Base-by-base conservation (phyloP, 768 basidiomycete species). In the Coprinopsis sp. region DNA sequence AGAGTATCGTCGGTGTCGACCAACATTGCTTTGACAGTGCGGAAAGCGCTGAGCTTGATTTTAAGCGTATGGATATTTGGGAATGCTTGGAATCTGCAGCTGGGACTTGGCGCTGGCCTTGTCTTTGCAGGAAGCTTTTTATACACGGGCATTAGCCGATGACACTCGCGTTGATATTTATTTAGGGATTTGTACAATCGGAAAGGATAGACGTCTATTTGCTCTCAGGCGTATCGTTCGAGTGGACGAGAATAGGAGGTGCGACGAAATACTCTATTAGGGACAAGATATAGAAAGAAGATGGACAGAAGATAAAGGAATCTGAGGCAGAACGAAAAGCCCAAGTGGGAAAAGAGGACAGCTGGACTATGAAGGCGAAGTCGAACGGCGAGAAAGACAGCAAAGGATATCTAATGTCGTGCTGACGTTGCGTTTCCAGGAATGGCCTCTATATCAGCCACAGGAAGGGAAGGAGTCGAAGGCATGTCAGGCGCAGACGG, bases 51-150 rank as follows among this genome's bases (percentile, higher is more conserved):
- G 37, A 87, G 84, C 51, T 72, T 93, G 18, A 83, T 79, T 54
- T 78, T 91, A 49, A 87, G 84, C 55, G 84, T 93, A 6, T 89
- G 86, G 85, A 90, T 80, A 78, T 91, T 90, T 57, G 82, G 82
- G 2, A 81, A 78, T 51, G 80, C 78, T 4, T 82, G 85, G 79
- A 87, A 87, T 49, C 46, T 59, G 0, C 77, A 80, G 49, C 67
- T 91, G 19, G 81, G 70, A 0, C 29, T 73, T 4, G 91, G 91
- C 19, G 87, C 87, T 3, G 64, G 59, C 3, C 79, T 91, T 78
- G 91, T 93, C 2, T 81, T 90, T 52, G 43, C 73, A 3, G 86
- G 86, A 18, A 84, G 82, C 49, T 56, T 84, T 11, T 51, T 82
- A 55, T 88, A 86, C 61, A 69, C 73, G 3, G n/a, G n/a, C n/a